These are phyloP conservation scores for Penicillium brevicompactum DNA, from an alignment of 2,329 filamentous ascomycete species.

Conservation along the genomic window DNA sequence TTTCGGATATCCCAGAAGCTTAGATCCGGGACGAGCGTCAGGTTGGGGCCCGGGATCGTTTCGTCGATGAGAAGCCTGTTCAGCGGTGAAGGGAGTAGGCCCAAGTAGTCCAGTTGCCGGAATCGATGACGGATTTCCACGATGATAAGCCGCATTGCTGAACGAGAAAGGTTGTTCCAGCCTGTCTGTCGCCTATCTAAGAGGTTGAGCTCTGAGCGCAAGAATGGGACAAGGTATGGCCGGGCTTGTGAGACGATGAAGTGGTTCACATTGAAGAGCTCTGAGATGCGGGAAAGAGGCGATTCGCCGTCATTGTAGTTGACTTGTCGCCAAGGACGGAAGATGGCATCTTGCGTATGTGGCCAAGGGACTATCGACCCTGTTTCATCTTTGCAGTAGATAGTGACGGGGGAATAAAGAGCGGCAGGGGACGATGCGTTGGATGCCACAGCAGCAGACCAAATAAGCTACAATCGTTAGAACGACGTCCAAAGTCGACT, in stretches of 20 bases:
- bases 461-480: constrained; percentile 59
- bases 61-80: constrained; percentile 81
- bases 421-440: constrained; percentile 58
- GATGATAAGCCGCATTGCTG: constrained; percentile 65
- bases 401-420: constrained; percentile 66
- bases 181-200: constrained; percentile 63
- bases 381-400: constrained; percentile 76
- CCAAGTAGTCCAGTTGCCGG: constrained; percentile 76
- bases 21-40: constrained; percentile 82
- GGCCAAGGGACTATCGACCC: constrained; percentile 76
- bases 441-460: constrained; percentile 47
- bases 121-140: constrained; percentile 80
- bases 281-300: constrained; percentile 70
- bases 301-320: constrained; percentile 68
- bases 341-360: constrained; percentile 60
- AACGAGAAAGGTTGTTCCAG: constrained; percentile 60
- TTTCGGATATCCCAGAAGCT: constrained; percentile 71
- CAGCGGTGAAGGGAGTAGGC: constrained; percentile 68
- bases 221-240: constrained; percentile 84
- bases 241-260: constrained; percentile 92
- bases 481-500: neutral
- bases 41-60: constrained; percentile 72
- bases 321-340: constrained; percentile 68
- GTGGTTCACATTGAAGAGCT: constrained; percentile 91
- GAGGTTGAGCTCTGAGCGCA: constrained; percentile 78